A percentile compares a stretch with the other conserved stretches of the same genome.
phyloP scores from a whole-genome alignment of 345 rosid species.

The Turnera subulata region DNA sequence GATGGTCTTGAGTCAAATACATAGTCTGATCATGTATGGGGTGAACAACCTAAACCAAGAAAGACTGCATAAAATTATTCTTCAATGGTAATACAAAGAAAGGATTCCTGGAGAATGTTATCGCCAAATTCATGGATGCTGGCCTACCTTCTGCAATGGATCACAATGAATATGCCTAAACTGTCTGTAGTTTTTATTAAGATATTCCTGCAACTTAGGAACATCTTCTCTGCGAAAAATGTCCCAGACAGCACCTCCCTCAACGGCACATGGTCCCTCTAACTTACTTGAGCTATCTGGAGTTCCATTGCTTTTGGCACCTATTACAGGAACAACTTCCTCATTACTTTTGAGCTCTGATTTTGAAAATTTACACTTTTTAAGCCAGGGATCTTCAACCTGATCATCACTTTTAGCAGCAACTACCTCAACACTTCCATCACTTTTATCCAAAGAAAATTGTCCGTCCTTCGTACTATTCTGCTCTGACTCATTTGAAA shows the following conservation, averaged over 20 bases:
- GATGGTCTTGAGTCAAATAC: slow-evolving; percentile 52
- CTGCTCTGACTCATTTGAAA: slow-evolving; percentile 7
- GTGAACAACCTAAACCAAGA: slow-evolving; percentile 47
- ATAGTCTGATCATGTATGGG: slow-evolving; percentile 73
- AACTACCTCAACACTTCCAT: neutral
- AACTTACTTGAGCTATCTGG: slow-evolving; percentile 4
- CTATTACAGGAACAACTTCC: slow-evolving; percentile 2
- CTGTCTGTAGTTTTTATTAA: slow-evolving; percentile 55
- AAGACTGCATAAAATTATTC: neutral
- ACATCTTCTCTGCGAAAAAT: slow-evolving; percentile 75
- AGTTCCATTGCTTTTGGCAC: slow-evolving; percentile 6
- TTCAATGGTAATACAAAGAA: too few relatives aligned
- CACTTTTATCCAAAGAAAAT: neutral
- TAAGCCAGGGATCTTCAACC: neutral
- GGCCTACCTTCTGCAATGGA: slow-evolving; percentile 48
- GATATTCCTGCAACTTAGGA: slow-evolving; percentile 56
- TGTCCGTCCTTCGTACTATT: neutral
- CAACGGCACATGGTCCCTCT: slow-evolving; percentile 18
- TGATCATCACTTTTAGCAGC: neutral
- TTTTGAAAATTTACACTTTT: too few relatives aligned
- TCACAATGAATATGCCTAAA: slow-evolving; percentile 59
- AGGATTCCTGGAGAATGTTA: too few relatives aligned
- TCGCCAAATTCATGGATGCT: too few relatives aligned
- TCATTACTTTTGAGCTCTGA: neutral
- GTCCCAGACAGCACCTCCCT: slow-evolving; percentile 79